Evolutionary conservation across 306 rosid genomes (phyloP).

Genomic region (Morella rubra): DNA sequence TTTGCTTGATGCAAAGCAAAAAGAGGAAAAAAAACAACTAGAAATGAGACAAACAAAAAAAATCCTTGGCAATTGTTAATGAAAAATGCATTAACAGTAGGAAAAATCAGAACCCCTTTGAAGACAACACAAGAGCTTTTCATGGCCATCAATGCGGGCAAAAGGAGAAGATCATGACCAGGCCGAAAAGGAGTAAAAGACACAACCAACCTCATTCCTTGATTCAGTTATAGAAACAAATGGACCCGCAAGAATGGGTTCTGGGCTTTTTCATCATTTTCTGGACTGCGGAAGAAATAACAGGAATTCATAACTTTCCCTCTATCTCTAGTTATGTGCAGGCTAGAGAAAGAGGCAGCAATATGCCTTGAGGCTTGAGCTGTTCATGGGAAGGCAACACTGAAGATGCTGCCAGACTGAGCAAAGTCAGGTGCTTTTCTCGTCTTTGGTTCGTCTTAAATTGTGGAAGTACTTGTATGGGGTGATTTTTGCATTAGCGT

Average conservation of each 20-base stretch:
- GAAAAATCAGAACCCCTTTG: not conserved
- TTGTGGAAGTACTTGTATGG: not conserved
- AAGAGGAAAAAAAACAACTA: not conserved
- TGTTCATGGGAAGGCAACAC: not conserved
- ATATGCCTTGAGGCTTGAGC: not conserved
- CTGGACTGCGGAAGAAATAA: not conserved
- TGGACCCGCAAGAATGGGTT: not conserved
- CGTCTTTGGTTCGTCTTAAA: too few species aligned
- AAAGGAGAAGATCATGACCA: not conserved
- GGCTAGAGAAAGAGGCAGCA: not conserved
- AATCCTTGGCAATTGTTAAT: too few species aligned
- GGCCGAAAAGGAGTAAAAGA: not conserved
- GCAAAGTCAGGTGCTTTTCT: not conserved
- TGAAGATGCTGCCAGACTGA: not conserved
- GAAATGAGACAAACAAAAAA: not conserved
- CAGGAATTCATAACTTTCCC: not conserved
- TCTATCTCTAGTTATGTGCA: not conserved
- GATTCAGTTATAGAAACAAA: conserved; percentile 1
- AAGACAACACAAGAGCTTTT: not conserved
- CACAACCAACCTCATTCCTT: conserved; percentile 4
- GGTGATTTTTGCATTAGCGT: not conserved
- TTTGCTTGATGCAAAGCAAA: not conserved
- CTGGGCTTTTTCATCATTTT: not conserved
- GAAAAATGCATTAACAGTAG: not conserved
- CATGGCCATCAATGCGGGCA: not conserved